Conservation (phyloP, 2,329 filamentous ascomycete species). For the Colletotrichum trifolii region DNA sequence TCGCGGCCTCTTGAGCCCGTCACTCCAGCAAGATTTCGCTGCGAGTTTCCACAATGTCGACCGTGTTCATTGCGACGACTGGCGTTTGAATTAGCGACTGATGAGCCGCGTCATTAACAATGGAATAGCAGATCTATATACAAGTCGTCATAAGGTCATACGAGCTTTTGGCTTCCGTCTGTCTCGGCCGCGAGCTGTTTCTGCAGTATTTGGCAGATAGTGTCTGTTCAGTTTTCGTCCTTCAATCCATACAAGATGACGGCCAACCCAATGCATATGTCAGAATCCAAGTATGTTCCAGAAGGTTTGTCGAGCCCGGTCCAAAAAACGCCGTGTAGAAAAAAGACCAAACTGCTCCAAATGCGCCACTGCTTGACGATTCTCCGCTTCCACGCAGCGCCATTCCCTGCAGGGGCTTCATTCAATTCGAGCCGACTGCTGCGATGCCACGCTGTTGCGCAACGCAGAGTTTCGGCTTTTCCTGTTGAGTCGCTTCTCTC, state of each 20-base stretch:
- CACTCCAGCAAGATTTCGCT: too few relatives aligned
- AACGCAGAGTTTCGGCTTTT: constrained; percentile 13
- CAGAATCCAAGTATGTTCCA: constrained; percentile 32
- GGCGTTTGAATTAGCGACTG: not conserved
- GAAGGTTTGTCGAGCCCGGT: not conserved
- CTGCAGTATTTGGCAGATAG: constrained; percentile 9
- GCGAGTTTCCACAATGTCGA: too few relatives aligned
- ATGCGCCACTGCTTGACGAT: constrained; percentile 1
- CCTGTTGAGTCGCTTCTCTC: constrained; percentile 30
- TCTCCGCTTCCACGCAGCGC: not conserved
- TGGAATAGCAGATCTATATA: constrained; percentile 27
- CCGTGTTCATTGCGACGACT: too few relatives aligned
- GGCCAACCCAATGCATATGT: constrained; percentile 27
- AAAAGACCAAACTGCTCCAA: not conserved
- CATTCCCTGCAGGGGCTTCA: constrained; percentile 3
- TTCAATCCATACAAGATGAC: constrained; percentile 24
- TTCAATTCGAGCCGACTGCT: constrained; percentile 32
- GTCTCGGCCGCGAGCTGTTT: constrained; percentile 2
- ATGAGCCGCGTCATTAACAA: not conserved
- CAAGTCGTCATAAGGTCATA: constrained; percentile 27
- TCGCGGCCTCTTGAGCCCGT: too few relatives aligned
- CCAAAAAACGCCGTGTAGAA: constrained; percentile 9
- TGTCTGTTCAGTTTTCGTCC: constrained; percentile 8
- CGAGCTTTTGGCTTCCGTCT: not conserved
- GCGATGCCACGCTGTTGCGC: constrained; percentile 29